A percentile compares a stretch with the other conserved stretches of the same genome.
Evolutionary conservation across 441 rosid species (phyloP).

Genomic region (Erodium moschatum): DNA sequence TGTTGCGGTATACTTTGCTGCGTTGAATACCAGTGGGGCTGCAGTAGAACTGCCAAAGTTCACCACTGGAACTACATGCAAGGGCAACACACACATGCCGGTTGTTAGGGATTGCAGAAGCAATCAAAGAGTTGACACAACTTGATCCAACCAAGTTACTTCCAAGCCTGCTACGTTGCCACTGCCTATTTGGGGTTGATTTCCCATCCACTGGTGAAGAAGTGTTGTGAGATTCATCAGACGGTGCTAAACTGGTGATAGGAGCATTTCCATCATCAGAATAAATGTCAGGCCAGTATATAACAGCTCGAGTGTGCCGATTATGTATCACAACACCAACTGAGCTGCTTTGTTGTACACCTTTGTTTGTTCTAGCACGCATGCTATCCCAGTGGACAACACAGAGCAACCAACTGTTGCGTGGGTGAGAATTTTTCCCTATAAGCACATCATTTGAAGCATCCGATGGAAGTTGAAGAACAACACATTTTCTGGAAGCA

Average conservation of each 20-base stretch:
- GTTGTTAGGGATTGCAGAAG: constrained; percentile 33
- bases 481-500: constrained; percentile 44
- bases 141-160: constrained; percentile 30
- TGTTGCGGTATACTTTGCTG: constrained; percentile 33
- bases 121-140: constrained; percentile 60
- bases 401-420: constrained; percentile 53
- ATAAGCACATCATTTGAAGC: constrained; percentile 29
- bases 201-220: constrained; percentile 37
- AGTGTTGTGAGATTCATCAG: constrained; percentile 34
- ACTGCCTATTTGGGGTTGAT: constrained; percentile 27
- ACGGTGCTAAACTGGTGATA: constrained; percentile 31
- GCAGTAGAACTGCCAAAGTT: constrained; percentile 72
- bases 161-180: constrained; percentile 26
- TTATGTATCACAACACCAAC: constrained; percentile 58
- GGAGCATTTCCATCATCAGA: constrained; percentile 38
- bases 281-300: constrained; percentile 70
- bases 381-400: constrained; percentile 54
- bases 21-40: constrained; percentile 41
- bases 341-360: constrained; percentile 29
- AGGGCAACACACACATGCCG: constrained; percentile 54
- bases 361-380: constrained; percentile 28
- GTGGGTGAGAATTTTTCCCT: constrained; percentile 25
- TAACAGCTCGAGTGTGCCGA: constrained; percentile 46
- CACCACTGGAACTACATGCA: constrained; percentile 61
- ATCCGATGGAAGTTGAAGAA: constrained; percentile 53